These are phyloP conservation scores for Lactarius tabidus DNA, from an alignment of 768 basidiomycete genomes.

Conservation along the genomic window DNA sequence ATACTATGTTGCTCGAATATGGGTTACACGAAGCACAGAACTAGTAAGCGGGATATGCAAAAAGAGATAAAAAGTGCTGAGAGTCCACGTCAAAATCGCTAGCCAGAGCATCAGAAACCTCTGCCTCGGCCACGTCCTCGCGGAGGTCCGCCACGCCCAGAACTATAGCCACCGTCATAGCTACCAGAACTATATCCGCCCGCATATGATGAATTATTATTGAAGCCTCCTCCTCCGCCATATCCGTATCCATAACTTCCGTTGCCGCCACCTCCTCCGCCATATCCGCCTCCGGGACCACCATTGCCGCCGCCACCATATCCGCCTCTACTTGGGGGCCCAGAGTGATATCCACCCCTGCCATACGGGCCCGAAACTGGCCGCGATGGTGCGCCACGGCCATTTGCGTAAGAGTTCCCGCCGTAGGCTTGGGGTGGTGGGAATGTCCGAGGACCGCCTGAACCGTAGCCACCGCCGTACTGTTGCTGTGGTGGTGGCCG, in stretches of 20 bases:
- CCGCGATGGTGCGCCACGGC: slow-evolving; percentile 21
- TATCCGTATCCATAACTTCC: slow-evolving; percentile 32
- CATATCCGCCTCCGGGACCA: slow-evolving; percentile 30
- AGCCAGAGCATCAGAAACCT: slow-evolving; percentile 9
- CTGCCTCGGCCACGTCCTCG: slow-evolving; percentile 27
- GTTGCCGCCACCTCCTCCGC: slow-evolving; percentile 35
- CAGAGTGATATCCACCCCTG: slow-evolving; percentile 26
- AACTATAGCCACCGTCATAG: slow-evolving; percentile 29
- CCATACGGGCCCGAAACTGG: slow-evolving; percentile 6
- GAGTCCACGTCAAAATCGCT: not conserved
- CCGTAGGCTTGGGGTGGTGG: slow-evolving; percentile 6
- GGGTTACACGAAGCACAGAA: not conserved
- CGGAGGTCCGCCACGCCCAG: slow-evolving; percentile 20
- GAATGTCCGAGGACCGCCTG: slow-evolving; percentile 24
- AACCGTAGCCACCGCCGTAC: slow-evolving; percentile 33
- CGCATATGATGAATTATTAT: slow-evolving; percentile 12
- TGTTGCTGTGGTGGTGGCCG: slow-evolving; percentile 30
- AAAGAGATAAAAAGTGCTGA: slow-evolving; percentile 5
- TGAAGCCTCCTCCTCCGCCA: slow-evolving; percentile 37
- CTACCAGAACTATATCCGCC: slow-evolving; percentile 12
- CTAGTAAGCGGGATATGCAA: slow-evolving; percentile 2
- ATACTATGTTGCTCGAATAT: not conserved
- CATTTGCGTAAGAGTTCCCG: slow-evolving; percentile 17
- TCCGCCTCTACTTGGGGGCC: slow-evolving; percentile 33
- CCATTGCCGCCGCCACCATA: slow-evolving; percentile 32